Evolutionary conservation across 139 green algal species (phyloP).

Genomic region (Spirogloea muscicola): DNA sequence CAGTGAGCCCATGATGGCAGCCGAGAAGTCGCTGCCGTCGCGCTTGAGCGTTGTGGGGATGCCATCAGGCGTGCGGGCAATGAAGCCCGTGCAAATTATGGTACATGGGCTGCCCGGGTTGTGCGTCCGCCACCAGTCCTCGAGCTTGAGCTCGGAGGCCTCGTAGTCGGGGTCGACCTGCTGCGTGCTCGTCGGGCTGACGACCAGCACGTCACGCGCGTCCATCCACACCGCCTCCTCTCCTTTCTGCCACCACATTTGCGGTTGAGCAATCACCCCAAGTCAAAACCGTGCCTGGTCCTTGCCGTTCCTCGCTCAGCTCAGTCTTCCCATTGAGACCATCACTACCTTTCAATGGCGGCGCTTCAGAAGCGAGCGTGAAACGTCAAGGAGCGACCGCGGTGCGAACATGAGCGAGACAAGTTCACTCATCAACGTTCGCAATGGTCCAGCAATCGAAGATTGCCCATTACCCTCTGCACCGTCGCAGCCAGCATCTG

Average conservation of each 20-base stretch:
- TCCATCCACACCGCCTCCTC: conserved; percentile 68
- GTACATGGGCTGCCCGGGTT: conserved; percentile 32
- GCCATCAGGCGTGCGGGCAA: conserved; percentile 68
- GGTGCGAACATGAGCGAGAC: too few relatives aligned
- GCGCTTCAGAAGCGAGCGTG: too few relatives aligned
- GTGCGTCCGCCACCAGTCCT: conserved; percentile 59
- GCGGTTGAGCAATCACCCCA: not conserved
- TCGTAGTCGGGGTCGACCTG: conserved; percentile 88
- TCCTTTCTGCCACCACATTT: not conserved
- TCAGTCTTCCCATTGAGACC: too few relatives aligned
- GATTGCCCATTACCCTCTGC: too few relatives aligned
- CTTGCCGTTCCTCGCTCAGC: too few relatives aligned
- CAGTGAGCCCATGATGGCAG: conserved; percentile 90
- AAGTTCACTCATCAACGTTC: too few relatives aligned
- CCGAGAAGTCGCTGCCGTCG: conserved; percentile 91
- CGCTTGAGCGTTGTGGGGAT: conserved; percentile 70
- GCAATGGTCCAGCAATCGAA: too few relatives aligned
- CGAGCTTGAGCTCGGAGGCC: conserved; percentile 63
- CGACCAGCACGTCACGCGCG: conserved; percentile 85
- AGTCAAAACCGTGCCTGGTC: too few relatives aligned
- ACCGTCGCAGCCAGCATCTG: conserved; percentile 65
- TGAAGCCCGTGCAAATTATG: conserved; percentile 79
- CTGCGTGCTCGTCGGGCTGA: conserved; percentile 53
- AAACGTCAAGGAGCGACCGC: too few relatives aligned
- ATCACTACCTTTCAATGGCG: too few relatives aligned